Evolutionary conservation across 345 rosid genomes (phyloP).

Genomic region (Populus davidiana): DNA sequence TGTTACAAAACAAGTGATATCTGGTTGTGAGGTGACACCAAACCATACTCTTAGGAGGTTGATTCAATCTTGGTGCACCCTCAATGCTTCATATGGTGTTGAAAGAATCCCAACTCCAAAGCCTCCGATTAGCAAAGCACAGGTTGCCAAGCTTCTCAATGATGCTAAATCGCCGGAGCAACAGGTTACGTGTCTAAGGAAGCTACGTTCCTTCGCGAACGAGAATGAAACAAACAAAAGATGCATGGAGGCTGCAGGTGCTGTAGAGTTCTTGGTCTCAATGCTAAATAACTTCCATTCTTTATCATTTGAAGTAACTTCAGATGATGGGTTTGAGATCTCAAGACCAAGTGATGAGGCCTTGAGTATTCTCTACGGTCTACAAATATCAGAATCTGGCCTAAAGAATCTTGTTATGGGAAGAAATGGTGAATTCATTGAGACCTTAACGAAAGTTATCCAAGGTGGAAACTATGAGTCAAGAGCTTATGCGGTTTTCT

Average conservation of each 20-base stretch:
- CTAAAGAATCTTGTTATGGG: conserved; percentile 50
- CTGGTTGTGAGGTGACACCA: conserved; percentile 64
- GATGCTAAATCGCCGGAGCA: conserved; percentile 46
- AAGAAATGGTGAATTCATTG: conserved; percentile 44
- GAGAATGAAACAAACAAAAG: conserved; percentile 59
- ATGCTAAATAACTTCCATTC: conserved; percentile 20
- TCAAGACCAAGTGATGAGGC: conserved; percentile 50
- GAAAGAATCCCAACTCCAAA: conserved; percentile 91
- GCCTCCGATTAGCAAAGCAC: conserved; percentile 53
- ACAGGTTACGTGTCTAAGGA: conserved; percentile 46
- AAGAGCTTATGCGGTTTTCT: conserved; percentile 36
- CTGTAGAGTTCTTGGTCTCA: conserved; percentile 56
- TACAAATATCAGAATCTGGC: conserved; percentile 57
- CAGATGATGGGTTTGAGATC: conserved; percentile 21
- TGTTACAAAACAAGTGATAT: conserved; percentile 60
- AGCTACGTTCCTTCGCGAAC: conserved; percentile 48
- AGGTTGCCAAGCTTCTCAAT: conserved; percentile 53
- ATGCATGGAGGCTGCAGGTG: conserved; percentile 70
- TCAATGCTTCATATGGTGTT: conserved; percentile 72
- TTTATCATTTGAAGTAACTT: neutral
- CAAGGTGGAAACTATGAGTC: conserved; percentile 40
- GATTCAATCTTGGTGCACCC: conserved; percentile 88
- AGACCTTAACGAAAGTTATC: conserved; percentile 26
- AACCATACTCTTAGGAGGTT: conserved; percentile 83
- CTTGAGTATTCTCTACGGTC: conserved; percentile 51